phyloP scores from a whole-genome alignment of 192 early-diverging fungal genomes.

The Coemansia sp. region DNA sequence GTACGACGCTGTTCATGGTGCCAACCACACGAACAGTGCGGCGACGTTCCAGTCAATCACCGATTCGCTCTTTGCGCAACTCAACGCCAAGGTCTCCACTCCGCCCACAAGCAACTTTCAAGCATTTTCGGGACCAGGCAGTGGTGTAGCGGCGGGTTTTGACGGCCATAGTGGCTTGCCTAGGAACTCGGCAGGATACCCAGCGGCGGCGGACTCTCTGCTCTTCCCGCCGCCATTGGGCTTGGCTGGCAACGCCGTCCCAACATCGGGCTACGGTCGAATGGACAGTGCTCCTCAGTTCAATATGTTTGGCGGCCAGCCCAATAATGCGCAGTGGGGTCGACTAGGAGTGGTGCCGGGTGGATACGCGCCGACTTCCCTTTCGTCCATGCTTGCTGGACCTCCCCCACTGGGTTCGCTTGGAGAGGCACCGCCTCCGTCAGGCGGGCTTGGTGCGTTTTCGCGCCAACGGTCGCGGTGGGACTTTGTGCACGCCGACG shows the following conservation, averaged over 20 bases:
- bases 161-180: constrained; percentile 1
- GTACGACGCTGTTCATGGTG: background rate
- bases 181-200: constrained; percentile 12
- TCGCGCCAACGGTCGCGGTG: constrained; percentile 38
- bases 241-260: background rate
- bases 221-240: constrained; percentile 34
- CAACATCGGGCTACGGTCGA: background rate
- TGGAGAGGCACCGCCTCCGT: background rate
- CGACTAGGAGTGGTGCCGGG: constrained; percentile 3
- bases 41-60: constrained; percentile 47
- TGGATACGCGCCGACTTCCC: constrained; percentile 20
- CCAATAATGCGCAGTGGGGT: constrained; percentile 15
- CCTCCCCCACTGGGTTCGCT: constrained; percentile 5
- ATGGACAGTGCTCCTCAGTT: constrained; percentile 14
- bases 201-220: constrained; percentile 34
- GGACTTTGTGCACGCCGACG: constrained; percentile 41
- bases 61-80: constrained; percentile 48
- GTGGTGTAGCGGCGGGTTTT: background rate
- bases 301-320: constrained; percentile 18
- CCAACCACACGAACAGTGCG: constrained; percentile 23
- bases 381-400: constrained; percentile 13
- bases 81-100: constrained; percentile 44
- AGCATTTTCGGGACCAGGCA: constrained; percentile 6
- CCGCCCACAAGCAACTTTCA: constrained; percentile 11
- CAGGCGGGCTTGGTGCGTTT: constrained; percentile 4